Base-by-base conservation (phyloP, 1,139 yeast genomes). In the Chernovozyma aurita region DNA sequence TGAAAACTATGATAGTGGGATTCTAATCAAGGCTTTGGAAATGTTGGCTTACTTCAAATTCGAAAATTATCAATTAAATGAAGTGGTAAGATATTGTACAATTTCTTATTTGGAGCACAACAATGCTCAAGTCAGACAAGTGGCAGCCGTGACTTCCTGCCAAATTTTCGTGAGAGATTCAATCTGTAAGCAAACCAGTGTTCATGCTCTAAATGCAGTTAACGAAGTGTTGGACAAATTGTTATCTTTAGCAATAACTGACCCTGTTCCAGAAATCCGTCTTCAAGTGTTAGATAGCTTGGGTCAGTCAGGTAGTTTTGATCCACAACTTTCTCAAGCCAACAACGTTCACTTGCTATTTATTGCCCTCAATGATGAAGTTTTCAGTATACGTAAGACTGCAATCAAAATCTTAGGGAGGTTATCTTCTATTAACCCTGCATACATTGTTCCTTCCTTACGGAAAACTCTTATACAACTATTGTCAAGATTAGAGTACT, bases 321-420 rank as follows among this genome's bases (percentile, higher is more conserved):
- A 92, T 51, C 87, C 96, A 0, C 98, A 92, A 50, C 63, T 94
- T 32, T 86, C 97, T 0, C 97, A 92, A 57, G 95, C 96, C 0
- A 95, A 85, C 44, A 90, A 88, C 52, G 94, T 90, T 17, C 71
- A 88, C 39, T 61, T 90, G 21, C 64, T 94, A 26, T 86, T 92
- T 51, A 85, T 90, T 69, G 94, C 96, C 0, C 65, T 92, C 38
- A 86, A 94, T 53, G 99, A 94, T 59, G 98, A 90, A 55, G 78
- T 77, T 1, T 94, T 92, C 54, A 78, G 77, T 11, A 86, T 92
- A 17, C 74, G 96, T 35, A 79, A 84, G 49, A 84, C 78, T n/a
- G 84, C 96, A 0, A 77, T 90, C 30, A 72, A 73, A 32, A 74
- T 90, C 7, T 77, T 92, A 40, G 97, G 98, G 2, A 73, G 97